Base-by-base conservation (phyloP, 768 basidiomycete species). In the Glaciozyma martinii region DNA sequence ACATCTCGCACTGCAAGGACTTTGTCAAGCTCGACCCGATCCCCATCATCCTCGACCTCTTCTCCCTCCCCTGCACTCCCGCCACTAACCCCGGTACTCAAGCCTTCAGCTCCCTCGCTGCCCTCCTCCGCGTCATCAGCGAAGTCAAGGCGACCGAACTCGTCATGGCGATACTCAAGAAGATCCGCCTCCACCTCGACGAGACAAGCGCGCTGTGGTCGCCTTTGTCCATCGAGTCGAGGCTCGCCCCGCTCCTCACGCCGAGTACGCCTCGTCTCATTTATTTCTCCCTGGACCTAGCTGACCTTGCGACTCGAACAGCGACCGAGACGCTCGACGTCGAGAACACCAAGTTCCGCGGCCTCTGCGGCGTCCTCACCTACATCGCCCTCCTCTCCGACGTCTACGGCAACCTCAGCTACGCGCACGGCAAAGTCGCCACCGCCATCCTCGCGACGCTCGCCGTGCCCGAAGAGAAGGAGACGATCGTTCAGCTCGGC, bases 41-140 rank as follows among this genome's bases (percentile, higher is more conserved):
- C 62, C 97, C 47, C 79, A 85, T 68, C 80, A 82, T 70, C 78
- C 85, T 90, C 68, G 81, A 83, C 69, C 80, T 97, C 49, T 86
- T 92, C 40, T 83, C 84, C 25, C 80, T 93, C 37, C 88, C 92
- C 18, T 93, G 88, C 74, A 80, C 93, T 33, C 92, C 95, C 0
- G 89, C 88, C 65, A 88, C 92, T 74, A 93, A 89, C 74, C 86
- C 87, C 23, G 86, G 85, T 71, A 88, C 88, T 61, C 84, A 87
- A 37, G 85, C 88, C 3, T 90, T 90, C 30, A 88, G 89, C 74
- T 87, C 90, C 0, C 82, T 95, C 73, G 86, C 91, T 19, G 87
- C 89, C 74, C 87, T 92, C 56, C 84, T 94, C 77, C 84, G 90
- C 16, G 87, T 89, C 15, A 85, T 97, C 82, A 85, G 86, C 16